A percentile compares a stretch with the other conserved stretches of the same genome.
Evolutionary conservation across 371 early-diverging fungal species (phyloP).

Genomic region (Aphelidium insulamus): DNA sequence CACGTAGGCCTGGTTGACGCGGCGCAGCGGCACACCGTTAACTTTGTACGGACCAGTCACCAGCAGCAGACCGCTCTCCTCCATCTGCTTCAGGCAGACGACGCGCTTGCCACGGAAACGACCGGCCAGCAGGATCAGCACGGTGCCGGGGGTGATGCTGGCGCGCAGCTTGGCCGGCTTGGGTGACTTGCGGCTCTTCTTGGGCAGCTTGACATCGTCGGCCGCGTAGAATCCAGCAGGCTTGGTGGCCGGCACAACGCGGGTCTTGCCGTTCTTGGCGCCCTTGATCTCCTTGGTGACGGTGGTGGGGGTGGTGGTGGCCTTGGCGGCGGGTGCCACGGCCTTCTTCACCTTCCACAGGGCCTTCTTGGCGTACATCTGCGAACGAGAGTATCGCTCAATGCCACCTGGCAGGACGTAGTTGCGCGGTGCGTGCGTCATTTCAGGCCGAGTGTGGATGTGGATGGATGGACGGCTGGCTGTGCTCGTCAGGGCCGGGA

Average conservation of each 20-base stretch:
- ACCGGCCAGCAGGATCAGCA: slow-evolving; percentile 87
- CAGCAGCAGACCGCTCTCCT: slow-evolving; percentile 77
- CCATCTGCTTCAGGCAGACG: slow-evolving; percentile 92
- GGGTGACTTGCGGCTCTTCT: slow-evolving; percentile 58
- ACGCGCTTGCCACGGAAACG: slow-evolving; percentile 95
- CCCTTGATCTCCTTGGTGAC: slow-evolving; percentile 52
- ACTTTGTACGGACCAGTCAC: slow-evolving; percentile 93
- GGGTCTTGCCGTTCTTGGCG: slow-evolving; percentile 61
- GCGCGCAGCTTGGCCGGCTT: slow-evolving; percentile 48
- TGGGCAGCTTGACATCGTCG: slow-evolving; percentile 54
- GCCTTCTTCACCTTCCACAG: slow-evolving; percentile 57
- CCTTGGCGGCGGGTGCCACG: slow-evolving; percentile 18
- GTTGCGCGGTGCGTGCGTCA: slow-evolving; percentile 47
- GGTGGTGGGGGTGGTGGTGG: slow-evolving; percentile 23
- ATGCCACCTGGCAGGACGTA: slow-evolving; percentile 60
- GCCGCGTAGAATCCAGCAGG: slow-evolving; percentile 66
- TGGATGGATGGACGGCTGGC: too few species aligned
- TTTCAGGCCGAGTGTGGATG: too few species aligned
- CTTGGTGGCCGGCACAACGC: slow-evolving; percentile 45
- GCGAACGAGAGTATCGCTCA: slow-evolving; percentile 54
- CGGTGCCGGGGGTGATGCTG: slow-evolving; percentile 89
- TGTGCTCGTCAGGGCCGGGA: too few species aligned
- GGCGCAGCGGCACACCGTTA: slow-evolving; percentile 93
- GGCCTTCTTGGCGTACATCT: slow-evolving; percentile 55
- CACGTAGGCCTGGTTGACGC: slow-evolving; percentile 95